phyloP scores from a whole-genome alignment of 805 yeast species.

The Starmerella ratchasimensis region DNA sequence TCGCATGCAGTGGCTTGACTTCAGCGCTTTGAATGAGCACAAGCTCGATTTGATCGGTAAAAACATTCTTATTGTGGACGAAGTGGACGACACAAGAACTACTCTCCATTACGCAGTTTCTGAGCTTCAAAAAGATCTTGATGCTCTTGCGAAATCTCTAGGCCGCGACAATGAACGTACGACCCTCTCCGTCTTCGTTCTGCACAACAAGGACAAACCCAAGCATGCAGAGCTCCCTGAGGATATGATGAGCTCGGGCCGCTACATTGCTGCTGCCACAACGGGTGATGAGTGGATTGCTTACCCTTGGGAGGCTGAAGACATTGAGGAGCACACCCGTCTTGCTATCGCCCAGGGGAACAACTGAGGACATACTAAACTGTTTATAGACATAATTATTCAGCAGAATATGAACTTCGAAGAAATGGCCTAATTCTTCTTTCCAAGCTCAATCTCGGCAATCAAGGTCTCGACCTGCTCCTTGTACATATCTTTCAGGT shows the following conservation, averaged over 20 bases:
- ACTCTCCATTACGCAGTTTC: constrained; percentile 72
- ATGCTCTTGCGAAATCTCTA: constrained; percentile 43
- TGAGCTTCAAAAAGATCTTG: constrained; percentile 57
- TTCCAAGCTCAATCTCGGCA: constrained; percentile 26
- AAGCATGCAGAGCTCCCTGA: constrained; percentile 62
- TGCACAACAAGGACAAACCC: constrained; percentile 72
- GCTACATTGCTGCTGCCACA: constrained; percentile 60
- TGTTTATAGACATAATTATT: neutral
- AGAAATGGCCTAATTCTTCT: neutral
- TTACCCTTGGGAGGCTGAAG: constrained; percentile 80
- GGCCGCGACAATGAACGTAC: constrained; percentile 50
- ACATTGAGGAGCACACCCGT: constrained; percentile 64
- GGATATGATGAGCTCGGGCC: constrained; percentile 46
- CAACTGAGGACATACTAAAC: too few relatives aligned
- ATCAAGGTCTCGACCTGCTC: constrained; percentile 82
- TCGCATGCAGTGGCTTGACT: constrained; percentile 84
- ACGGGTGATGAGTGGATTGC: constrained; percentile 75
- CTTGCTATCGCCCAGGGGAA: constrained; percentile 56
- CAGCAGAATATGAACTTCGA: too few relatives aligned
- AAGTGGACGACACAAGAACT: constrained; percentile 86
- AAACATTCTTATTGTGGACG: constrained; percentile 70
- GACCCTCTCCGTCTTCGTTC: constrained; percentile 59
- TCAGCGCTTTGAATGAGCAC: constrained; percentile 54
- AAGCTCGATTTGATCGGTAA: constrained; percentile 70
- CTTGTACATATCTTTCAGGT: constrained; percentile 70